phyloP scores from a whole-genome alignment of 1,284 basidiomycete species.

The Ceratorhiza oryzae-sativae region DNA sequence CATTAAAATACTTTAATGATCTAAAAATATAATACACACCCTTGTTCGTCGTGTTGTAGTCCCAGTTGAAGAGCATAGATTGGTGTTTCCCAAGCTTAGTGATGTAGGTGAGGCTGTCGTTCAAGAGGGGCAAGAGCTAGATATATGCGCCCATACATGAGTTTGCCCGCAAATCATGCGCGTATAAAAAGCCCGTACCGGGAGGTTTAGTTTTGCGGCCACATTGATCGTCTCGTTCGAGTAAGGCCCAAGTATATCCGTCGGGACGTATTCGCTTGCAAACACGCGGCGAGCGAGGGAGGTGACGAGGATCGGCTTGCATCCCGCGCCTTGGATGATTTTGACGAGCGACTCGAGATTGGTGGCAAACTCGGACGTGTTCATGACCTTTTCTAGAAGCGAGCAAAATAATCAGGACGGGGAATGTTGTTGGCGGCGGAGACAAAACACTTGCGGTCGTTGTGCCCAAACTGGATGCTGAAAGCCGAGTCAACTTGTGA shows the following conservation, averaged over 20 bases:
- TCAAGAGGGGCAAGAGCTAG: constrained; percentile 27
- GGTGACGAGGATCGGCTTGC: constrained; percentile 33
- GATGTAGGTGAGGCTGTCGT: constrained; percentile 31
- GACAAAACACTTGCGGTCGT: constrained; percentile 11
- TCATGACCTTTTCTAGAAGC: constrained; percentile 33
- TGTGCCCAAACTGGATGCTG: constrained; percentile 33
- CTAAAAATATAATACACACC: not conserved
- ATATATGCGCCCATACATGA: not conserved
- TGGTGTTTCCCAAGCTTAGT: constrained; percentile 27
- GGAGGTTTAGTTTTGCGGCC: constrained; percentile 21
- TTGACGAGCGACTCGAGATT: constrained; percentile 28
- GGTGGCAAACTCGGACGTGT: constrained; percentile 28
- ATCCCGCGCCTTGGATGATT: constrained; percentile 20
- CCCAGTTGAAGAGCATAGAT: constrained; percentile 37
- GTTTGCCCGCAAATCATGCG: too few relatives aligned
- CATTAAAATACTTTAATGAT: not conserved
- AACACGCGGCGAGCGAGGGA: constrained; percentile 29
- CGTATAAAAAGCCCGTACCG: not conserved
- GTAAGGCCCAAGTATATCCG: constrained; percentile 33
- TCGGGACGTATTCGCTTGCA: constrained; percentile 25
- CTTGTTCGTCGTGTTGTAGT: constrained; percentile 25
- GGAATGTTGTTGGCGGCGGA: not conserved
- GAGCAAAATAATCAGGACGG: not conserved
- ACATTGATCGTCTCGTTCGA: constrained; percentile 36
- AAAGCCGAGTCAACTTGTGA: too few relatives aligned